These are phyloP conservation scores for Elasticomyces elasticus DNA, from an alignment of 495 filamentous ascomycete species.

Conservation along the genomic window DNA sequence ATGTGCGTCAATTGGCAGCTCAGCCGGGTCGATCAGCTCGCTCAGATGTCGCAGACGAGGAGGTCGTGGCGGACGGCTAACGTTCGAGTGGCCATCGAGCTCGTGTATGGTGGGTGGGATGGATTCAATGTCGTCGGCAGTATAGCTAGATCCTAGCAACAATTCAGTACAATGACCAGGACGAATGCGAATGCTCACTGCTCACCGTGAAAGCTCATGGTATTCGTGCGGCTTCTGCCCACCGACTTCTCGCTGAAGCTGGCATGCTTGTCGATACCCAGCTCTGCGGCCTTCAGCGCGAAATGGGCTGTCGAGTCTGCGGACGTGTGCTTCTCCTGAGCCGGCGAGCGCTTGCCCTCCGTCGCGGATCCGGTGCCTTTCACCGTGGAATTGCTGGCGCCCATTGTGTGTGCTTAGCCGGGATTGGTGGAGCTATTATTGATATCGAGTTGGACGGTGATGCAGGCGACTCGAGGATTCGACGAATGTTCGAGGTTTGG, in stretches of 20 bases:
- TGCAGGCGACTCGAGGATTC: neutral
- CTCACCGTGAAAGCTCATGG: conserved; percentile 6
- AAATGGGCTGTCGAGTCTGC: conserved; percentile 1
- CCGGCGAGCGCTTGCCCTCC: conserved; percentile 4
- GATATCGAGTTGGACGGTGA: neutral
- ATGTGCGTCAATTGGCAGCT: conserved; percentile 16
- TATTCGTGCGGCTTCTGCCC: conserved; percentile 1
- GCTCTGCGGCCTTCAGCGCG: neutral
- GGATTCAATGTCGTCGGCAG: neutral
- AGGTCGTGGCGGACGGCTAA: conserved; percentile 24
- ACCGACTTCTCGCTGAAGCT: neutral
- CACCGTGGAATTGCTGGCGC: neutral
- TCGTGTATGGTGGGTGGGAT: conserved; percentile 1
- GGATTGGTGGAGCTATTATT: neutral
- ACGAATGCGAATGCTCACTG: neutral
- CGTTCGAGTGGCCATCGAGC: conserved; percentile 9
- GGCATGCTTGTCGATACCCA: neutral
- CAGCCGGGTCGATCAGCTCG: conserved; percentile 29
- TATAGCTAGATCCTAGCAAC: neutral
- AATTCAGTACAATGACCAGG: neutral
- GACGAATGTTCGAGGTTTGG: neutral
- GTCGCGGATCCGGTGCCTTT: neutral
- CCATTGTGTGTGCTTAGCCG: neutral
- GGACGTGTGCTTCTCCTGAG: conserved; percentile 7
- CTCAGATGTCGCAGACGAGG: conserved; percentile 25